phyloP scores from a whole-genome alignment of 768 basidiomycete genomes.

The Termitomyces heimii region DNA sequence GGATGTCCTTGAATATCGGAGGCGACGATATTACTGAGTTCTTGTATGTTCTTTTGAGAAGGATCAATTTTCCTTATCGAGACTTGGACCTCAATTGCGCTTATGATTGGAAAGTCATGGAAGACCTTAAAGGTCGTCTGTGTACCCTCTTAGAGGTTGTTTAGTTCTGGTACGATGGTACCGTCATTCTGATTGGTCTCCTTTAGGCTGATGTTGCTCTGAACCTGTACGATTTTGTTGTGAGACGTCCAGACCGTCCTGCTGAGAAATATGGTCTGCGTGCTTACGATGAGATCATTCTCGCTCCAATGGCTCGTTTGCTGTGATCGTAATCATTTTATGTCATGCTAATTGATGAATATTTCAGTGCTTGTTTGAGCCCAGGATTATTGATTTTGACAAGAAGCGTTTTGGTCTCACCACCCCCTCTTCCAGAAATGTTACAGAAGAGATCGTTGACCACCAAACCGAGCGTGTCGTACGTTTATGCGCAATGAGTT shows the following conservation, averaged over 20 bases:
- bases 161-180: slow-evolving; percentile 5
- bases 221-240: slow-evolving; percentile 87
- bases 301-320: slow-evolving; percentile 79
- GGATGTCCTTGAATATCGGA: slow-evolving; percentile 82
- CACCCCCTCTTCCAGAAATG: slow-evolving; percentile 44
- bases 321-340: not conserved
- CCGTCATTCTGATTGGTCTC: not conserved
- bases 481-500: slow-evolving; percentile 15
- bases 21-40: slow-evolving; percentile 96
- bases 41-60: slow-evolving; percentile 68
- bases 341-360: not conserved
- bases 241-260: slow-evolving; percentile 66
- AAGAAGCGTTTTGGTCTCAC: slow-evolving; percentile 53
- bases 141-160: slow-evolving; percentile 87
- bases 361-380: slow-evolving; percentile 86
- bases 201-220: slow-evolving; percentile 80
- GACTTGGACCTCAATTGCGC: slow-evolving; percentile 70
- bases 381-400: slow-evolving; percentile 87
- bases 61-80: slow-evolving; percentile 84
- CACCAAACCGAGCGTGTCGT: slow-evolving; percentile 50
- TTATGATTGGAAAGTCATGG: slow-evolving; percentile 89
- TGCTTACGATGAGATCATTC: slow-evolving; percentile 91
- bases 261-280: slow-evolving; percentile 87
- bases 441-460: slow-evolving; percentile 72
- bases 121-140: slow-evolving; percentile 80